Percentiles rank a stretch among this genome's conserved stretches.
These are phyloP conservation scores for Penicillium sp. DNA, from an alignment of 2,329 filamentous ascomycete species.

Conservation along the genomic window DNA sequence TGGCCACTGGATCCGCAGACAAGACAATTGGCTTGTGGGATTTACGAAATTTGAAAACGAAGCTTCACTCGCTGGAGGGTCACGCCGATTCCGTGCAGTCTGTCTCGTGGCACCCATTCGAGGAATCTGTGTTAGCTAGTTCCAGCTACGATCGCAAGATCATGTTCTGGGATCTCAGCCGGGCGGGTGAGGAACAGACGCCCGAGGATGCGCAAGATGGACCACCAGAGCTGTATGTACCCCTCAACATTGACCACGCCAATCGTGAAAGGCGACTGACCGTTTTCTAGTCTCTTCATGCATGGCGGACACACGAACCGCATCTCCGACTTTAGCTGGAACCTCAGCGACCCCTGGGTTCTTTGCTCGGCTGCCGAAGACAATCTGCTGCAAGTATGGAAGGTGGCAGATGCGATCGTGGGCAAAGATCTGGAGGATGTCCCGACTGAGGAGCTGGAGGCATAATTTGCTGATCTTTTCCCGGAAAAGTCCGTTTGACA, in stretches of 20 bases:
- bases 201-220: slow-evolving; percentile 95
- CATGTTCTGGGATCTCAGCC: slow-evolving; percentile 93
- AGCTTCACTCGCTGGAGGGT: slow-evolving; percentile 84
- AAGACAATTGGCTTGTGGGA: slow-evolving; percentile 97
- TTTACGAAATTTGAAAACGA: slow-evolving; percentile 82
- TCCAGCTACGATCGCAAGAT: slow-evolving; percentile 90
- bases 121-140: slow-evolving; percentile 83
- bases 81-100: slow-evolving; percentile 89
- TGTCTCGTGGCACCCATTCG: slow-evolving; percentile 89
- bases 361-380: slow-evolving; percentile 95
- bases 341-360: slow-evolving; percentile 93
- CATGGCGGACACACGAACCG: slow-evolving; percentile 97
- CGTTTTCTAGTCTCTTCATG: slow-evolving; percentile 77
- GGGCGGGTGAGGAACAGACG: slow-evolving; percentile 88
- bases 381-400: slow-evolving; percentile 94
- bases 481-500: background rate
- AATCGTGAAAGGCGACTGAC: slow-evolving; percentile 1
- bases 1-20: slow-evolving; percentile 92
- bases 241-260: background rate
- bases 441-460: slow-evolving; percentile 73
- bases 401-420: slow-evolving; percentile 77
- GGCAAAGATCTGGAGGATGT: slow-evolving; percentile 73
- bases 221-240: slow-evolving; percentile 81
- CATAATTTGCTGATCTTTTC: slow-evolving; percentile 21
- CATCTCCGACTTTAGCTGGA: slow-evolving; percentile 96